Evolutionary conservation across 2,329 filamentous ascomycete genomes (phyloP), one percentile per base, ranked within the genome.

Genomic region (Anthostomella pinea): DNA sequence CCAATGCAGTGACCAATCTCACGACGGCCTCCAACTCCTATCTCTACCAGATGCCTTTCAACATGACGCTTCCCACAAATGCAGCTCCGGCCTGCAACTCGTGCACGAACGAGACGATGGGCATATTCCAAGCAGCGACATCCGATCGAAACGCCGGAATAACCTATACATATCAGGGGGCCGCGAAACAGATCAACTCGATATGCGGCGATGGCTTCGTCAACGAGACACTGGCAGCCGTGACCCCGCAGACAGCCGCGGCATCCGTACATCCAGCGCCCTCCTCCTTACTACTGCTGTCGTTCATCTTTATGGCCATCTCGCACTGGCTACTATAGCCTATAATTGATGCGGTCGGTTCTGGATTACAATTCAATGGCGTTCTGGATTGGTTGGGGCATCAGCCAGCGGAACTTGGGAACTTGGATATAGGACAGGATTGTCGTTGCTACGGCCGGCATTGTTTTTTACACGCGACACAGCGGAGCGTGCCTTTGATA

Each of bases 31-130:
- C 80, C 20, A 84, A 93, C 58, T 75, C 79, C 21, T 91, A 90
- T 56, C 74, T 93, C 22, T 98, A 96, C 66, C 91, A 85, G 54
- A 69, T 97, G 3, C 87, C 90, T 0, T 73, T 95, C 37, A 93
- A 93, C 41, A 73, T 81, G 25, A 63, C 71, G 1, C 67, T 96
- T 9, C 86, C 87, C 0, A 71, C 69, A 10, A 75, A 75, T 15
- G 77, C 81, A 17, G 69, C 72, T n/a, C 87, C 89, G 1, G 79
- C 75, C 1, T 98, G 93, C 67, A 82, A 77, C 51, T 66, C 67
- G 25, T 97, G 93, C 60, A 70, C 93, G 27, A 72, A 82, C 54
- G 71, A 86, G 43, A 91, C 86, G 4, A 95, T 97, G 88, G 72
- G 73, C 17, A 76, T 95, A 13, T 96, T 85, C 62, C 80, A 85